phyloP scores from a whole-genome alignment of 305 asterid genomes.

The Caryopteris hybrid region DNA sequence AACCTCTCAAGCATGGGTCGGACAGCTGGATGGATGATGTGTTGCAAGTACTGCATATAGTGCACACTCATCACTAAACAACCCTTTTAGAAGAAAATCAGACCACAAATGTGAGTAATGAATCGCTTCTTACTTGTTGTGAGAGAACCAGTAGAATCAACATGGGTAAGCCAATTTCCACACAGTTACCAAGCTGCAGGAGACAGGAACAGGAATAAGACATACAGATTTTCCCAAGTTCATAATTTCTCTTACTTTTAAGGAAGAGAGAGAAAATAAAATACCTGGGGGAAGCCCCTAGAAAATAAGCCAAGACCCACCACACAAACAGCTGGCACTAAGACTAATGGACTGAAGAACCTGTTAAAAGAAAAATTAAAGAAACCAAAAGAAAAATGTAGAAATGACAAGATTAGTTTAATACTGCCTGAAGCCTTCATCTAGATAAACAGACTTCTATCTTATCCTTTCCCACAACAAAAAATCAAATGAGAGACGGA shows the following conservation, averaged over 20 bases:
- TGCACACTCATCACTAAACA: conserved; percentile 3
- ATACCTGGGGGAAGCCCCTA: conserved; percentile 88
- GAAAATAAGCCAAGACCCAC: conserved; percentile 86
- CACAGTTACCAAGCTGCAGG: conserved; percentile 76
- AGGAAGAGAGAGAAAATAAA: neutral
- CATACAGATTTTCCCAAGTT: neutral
- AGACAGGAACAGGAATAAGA: conserved; percentile 15
- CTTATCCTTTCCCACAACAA: too few species aligned
- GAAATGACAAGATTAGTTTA: neutral
- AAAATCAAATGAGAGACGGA: too few species aligned
- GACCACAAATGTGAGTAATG: neutral
- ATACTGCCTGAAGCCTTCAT: neutral
- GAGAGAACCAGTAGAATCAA: conserved; percentile 65
- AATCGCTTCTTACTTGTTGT: conserved; percentile 65
- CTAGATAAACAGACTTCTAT: too few species aligned
- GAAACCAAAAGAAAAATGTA: neutral
- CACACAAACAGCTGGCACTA: conserved; percentile 79
- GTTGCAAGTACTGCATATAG: conserved; percentile 67
- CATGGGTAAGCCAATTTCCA: conserved; percentile 88
- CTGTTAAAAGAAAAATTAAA: conserved; percentile 34
- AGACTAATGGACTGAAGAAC: conserved; percentile 65
- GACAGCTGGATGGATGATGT: conserved; percentile 40
- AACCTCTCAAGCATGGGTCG: conserved; percentile 75
- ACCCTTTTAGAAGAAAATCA: neutral
- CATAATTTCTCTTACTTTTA: neutral